phyloP scores from a whole-genome alignment of 495 filamentous ascomycete species.

The Neurospora sp. region DNA sequence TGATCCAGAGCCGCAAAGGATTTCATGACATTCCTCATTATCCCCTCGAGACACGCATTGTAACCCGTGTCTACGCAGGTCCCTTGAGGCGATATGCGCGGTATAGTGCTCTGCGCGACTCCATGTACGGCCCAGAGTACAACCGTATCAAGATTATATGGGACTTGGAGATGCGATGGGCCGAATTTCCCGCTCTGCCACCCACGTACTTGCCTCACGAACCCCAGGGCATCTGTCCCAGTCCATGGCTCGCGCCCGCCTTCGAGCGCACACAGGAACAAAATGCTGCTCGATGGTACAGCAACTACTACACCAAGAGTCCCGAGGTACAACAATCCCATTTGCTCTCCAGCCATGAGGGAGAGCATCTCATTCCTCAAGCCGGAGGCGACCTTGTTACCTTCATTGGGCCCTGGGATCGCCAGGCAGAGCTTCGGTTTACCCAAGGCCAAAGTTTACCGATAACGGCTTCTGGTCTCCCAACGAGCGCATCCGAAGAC shows the following conservation, averaged over 20 bases:
- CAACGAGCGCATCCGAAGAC: constrained; percentile 5
- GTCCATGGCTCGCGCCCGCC: constrained; percentile 28
- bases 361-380: constrained; percentile 19
- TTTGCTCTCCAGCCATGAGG: constrained; percentile 12
- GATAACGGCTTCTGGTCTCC: constrained; percentile 12
- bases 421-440: constrained; percentile 26
- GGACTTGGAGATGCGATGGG: constrained; percentile 31
- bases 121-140: constrained; percentile 34
- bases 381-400: constrained; percentile 22
- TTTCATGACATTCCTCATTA: constrained; percentile 32
- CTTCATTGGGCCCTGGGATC: constrained; percentile 27
- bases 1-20: constrained; percentile 16
- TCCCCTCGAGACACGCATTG: constrained; percentile 34
- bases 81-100: constrained; percentile 35
- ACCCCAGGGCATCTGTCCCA: constrained; percentile 21
- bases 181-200: constrained; percentile 27
- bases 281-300: constrained; percentile 23
- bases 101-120: constrained; percentile 30
- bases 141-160: constrained; percentile 28
- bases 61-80: constrained; percentile 36
- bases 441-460: constrained; percentile 20
- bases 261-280: constrained; percentile 21
- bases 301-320: constrained; percentile 9
- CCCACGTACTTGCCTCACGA: constrained; percentile 19
- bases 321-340: constrained; percentile 15